A percentile compares a stretch with the other conserved stretches of the same genome.
phyloP scores from a whole-genome alignment of 306 rosid species.

The Malus orientalis region DNA sequence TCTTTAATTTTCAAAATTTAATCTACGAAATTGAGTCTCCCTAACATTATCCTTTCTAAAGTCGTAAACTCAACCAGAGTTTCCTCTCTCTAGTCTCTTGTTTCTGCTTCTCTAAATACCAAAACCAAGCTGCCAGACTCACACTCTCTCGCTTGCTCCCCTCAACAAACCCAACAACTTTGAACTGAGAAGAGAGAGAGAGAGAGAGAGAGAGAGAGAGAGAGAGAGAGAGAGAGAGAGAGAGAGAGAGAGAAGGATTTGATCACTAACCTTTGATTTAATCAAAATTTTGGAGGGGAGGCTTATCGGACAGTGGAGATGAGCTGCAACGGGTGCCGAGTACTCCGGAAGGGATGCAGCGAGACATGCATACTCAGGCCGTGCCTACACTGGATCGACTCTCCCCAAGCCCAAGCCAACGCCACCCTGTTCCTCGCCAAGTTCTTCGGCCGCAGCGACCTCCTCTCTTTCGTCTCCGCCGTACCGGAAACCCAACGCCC shows the following conservation, averaged over 20 bases:
- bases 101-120: not conserved
- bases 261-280: not conserved
- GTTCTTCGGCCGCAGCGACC: conserved; percentile 72
- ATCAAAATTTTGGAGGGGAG: not conserved
- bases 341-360: conserved; percentile 61
- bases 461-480: conserved; percentile 55
- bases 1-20: no score
- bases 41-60: not conserved
- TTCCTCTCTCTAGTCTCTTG: not conserved
- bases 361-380: conserved; percentile 45
- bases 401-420: conserved; percentile 52
- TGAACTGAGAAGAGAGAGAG: not conserved
- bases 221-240: no score
- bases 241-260: no score
- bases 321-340: conserved; percentile 84
- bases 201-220: no score
- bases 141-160: not conserved
- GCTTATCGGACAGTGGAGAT: conserved; percentile 17
- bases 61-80: conserved; percentile 7
- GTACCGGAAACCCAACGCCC: conserved; percentile 43
- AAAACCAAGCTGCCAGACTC: not conserved
- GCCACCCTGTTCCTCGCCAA: conserved; percentile 69
- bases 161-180: not conserved
- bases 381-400: conserved; percentile 49
- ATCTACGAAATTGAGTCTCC: no score